These are phyloP conservation scores for Shiraia sp. DNA, from an alignment of 2,329 filamentous ascomycete species.

Conservation along the genomic window DNA sequence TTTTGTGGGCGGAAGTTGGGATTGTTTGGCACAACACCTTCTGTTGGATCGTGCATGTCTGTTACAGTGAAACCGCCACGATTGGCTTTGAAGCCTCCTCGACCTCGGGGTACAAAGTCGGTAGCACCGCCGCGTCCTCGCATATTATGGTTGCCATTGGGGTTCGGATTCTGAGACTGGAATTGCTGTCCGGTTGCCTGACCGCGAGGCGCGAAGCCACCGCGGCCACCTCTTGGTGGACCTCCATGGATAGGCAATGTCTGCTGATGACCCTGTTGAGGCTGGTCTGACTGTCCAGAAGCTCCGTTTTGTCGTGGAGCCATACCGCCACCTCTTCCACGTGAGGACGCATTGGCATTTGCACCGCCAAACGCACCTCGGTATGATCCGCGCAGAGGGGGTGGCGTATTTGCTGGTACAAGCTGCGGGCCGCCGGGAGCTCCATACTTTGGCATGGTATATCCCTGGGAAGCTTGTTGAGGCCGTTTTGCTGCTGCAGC, in stretches of 20 bases:
- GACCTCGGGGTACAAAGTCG: slow-evolving; percentile 46
- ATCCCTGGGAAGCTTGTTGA: slow-evolving; percentile 52
- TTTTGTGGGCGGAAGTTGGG: slow-evolving; percentile 59
- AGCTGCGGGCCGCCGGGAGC: slow-evolving; percentile 64
- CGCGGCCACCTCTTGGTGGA: slow-evolving; percentile 44
- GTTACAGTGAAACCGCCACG: slow-evolving; percentile 51
- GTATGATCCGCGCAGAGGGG: slow-evolving; percentile 63
- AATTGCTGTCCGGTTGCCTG: slow-evolving; percentile 30
- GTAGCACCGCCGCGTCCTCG: slow-evolving; percentile 35
- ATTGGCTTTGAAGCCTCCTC: slow-evolving; percentile 43
- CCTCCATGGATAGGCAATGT: slow-evolving; percentile 46
- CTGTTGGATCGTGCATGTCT: slow-evolving; percentile 56
- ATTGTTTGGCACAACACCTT: slow-evolving; percentile 60
- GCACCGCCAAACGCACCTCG: slow-evolving; percentile 59
- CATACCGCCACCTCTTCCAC: slow-evolving; percentile 44
- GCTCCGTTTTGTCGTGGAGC: slow-evolving; percentile 37
- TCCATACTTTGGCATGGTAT: slow-evolving; percentile 60
- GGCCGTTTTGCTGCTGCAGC: slow-evolving; percentile 59
- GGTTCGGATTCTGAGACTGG: slow-evolving; percentile 27
- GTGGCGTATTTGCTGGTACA: slow-evolving; percentile 58
- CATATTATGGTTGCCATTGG: slow-evolving; percentile 24
- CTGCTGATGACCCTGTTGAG: slow-evolving; percentile 23
- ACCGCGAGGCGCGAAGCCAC: slow-evolving; percentile 43
- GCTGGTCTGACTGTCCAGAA: slow-evolving; percentile 26
- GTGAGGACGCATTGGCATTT: slow-evolving; percentile 25